Evolutionary conservation across 2,329 filamentous ascomycete species (phyloP), one percentile per base, ranked within the genome.

Genomic region (Aspergillus niger): DNA sequence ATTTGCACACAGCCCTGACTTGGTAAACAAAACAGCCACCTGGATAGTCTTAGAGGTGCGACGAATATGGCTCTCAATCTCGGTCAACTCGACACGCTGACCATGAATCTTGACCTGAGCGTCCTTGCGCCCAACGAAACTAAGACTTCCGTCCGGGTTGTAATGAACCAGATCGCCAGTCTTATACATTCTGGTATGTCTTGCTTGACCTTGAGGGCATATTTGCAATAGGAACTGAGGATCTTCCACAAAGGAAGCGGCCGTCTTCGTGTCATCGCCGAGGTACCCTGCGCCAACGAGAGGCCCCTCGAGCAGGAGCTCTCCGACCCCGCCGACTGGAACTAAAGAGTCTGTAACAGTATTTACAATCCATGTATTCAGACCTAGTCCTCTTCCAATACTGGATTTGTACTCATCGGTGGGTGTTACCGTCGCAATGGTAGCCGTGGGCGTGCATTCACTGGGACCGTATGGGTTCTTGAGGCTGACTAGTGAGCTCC

Each of bases 401-500:
- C 41, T 26, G 26, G 26, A 26, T 26, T 26, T 26, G 26, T 15
- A 41, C 38, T 41, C 38, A 41, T 41, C 38, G 38, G 38, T 41
- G 38, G 38, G 38, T 41, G 38, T 41, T 41, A 41, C 41, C 10
- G 17, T 8, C n/a, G 10, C 15, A 17, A 44, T 20, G 8, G 43
- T 38, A 41, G 48, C 13, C 13, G 22, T 48, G 24, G 38, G 17
- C 11, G 71, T 73, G 57, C 72, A 76, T 39, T 79, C 76, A 1
- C 72, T 73, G 0, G 76, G 76, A 3, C 77, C 77, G 60, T 80
- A 79, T 3, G 71, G 72, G 58, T 77, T 79, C n/a, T 72, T 60
- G 15, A 79, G 69, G 17, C 68, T 70, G 7, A 77, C 68, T 8
- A 67, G 65, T 20, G 70, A 65, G 8, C 70, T 70, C 77, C 77